phyloP scores from a whole-genome alignment of 1,284 basidiomycete species.

The Peniophora sp. region DNA sequence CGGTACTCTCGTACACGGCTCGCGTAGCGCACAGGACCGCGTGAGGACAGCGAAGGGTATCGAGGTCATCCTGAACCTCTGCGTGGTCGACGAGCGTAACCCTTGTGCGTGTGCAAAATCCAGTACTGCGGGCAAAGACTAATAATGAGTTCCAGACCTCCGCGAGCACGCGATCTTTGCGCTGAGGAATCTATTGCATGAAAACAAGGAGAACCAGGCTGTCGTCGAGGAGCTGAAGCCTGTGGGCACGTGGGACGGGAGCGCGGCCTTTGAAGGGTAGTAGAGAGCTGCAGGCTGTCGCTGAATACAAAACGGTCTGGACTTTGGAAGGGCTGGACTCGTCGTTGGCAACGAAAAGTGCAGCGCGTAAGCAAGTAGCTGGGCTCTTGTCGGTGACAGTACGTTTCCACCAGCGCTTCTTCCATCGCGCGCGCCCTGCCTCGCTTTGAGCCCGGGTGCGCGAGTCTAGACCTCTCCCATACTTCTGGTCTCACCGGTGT shows the following conservation, averaged over 20 bases:
- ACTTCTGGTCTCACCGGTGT: too few relatives aligned
- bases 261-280: conserved; percentile 24
- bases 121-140: too few relatives aligned
- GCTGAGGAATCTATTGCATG: conserved; percentile 68
- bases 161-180: conserved; percentile 86
- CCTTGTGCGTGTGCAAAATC: conserved; percentile 55
- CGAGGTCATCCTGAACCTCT: conserved; percentile 75
- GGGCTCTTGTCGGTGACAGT: too few relatives aligned
- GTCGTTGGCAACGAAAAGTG: too few relatives aligned
- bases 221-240: conserved; percentile 70
- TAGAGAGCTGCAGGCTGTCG: too few relatives aligned
- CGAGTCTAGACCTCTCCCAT: too few relatives aligned
- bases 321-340: too few relatives aligned
- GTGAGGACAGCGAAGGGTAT: conserved; percentile 67
- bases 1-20: conserved; percentile 62
- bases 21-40: conserved; percentile 62
- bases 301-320: too few relatives aligned
- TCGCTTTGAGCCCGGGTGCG: too few relatives aligned
- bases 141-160: conserved; percentile 45
- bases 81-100: conserved; percentile 84
- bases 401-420: too few relatives aligned
- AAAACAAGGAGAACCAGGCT: conserved; percentile 73
- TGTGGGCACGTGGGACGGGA: conserved; percentile 46
- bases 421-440: too few relatives aligned
- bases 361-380: too few relatives aligned